These are phyloP conservation scores for Coelastrella sp. DNA, from an alignment of 139 green algal species.

Conservation along the genomic window DNA sequence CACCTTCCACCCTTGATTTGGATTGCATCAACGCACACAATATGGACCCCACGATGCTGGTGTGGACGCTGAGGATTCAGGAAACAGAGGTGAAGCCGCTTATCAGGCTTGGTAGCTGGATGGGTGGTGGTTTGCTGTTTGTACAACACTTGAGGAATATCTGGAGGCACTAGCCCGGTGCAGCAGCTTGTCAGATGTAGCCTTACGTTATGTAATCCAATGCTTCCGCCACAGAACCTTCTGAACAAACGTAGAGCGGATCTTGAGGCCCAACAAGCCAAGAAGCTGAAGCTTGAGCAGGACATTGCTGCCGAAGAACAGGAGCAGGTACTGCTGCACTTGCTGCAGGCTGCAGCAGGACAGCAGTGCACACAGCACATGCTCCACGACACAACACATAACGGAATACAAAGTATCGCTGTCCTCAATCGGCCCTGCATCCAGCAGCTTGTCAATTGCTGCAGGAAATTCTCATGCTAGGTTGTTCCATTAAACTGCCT, in stretches of 20 bases:
- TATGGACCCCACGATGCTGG: constrained; percentile 16
- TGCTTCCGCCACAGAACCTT: not conserved
- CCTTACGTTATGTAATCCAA: too few relatives aligned
- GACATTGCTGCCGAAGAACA: not conserved
- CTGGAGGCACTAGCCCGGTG: not conserved
- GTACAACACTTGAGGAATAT: too few relatives aligned
- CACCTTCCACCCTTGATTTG: too few relatives aligned
- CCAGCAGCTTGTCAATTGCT: too few relatives aligned
- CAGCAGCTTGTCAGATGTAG: not conserved
- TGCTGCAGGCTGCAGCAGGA: not conserved
- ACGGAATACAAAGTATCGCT: too few relatives aligned
- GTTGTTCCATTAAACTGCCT: too few relatives aligned
- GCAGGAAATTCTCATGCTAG: too few relatives aligned
- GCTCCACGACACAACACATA: not conserved
- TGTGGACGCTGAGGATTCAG: constrained; percentile 21
- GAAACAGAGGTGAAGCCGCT: constrained; percentile 4
- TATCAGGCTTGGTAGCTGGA: not conserved
- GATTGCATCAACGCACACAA: not conserved
- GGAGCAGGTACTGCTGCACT: not conserved
- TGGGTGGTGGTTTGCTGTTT: too few relatives aligned
- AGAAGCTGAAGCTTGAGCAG: constrained; percentile 26
- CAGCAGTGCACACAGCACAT: not conserved
- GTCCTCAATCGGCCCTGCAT: too few relatives aligned
- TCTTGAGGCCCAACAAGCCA: constrained; percentile 1
- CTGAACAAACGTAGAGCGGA: constrained; percentile 25